Evolutionary conservation across 257 asterid species (phyloP).

Genomic region (Solanum medicagineum): DNA sequence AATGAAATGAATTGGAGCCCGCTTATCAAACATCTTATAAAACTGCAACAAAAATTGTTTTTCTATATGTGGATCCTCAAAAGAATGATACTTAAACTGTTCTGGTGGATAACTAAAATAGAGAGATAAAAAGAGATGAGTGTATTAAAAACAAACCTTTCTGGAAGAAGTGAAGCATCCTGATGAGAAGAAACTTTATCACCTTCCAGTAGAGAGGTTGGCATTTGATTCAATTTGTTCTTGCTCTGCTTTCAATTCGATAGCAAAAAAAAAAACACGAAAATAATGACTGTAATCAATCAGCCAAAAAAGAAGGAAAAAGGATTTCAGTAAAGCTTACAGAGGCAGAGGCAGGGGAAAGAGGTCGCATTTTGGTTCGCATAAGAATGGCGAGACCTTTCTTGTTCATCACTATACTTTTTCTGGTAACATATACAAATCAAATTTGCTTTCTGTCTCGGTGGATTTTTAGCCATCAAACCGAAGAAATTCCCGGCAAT

Average conservation of each 20-base stretch:
- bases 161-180: neutral
- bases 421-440: neutral
- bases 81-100: neutral
- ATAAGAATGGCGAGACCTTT: slow-evolving; percentile 60
- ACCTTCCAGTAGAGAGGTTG: neutral
- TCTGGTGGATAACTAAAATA: neutral
- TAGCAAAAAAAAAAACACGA: neutral
- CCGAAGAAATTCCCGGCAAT: neutral
- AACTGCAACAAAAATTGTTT: neutral
- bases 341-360: slow-evolving; percentile 44
- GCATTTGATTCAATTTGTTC: neutral
- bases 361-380: slow-evolving; percentile 74
- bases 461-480: neutral
- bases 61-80: neutral
- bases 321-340: slow-evolving; percentile 15
- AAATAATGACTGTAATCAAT: neutral
- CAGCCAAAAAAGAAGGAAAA: neutral
- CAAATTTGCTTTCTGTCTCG: neutral
- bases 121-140: neutral
- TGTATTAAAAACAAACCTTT: neutral
- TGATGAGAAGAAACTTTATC: neutral
- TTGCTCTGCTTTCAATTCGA: neutral
- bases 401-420: slow-evolving; percentile 27
- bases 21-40: neutral
- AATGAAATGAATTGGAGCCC: neutral